Base-by-base conservation (phyloP, 2,329 filamentous ascomycete species). In the Fusarium proliferatum region DNA sequence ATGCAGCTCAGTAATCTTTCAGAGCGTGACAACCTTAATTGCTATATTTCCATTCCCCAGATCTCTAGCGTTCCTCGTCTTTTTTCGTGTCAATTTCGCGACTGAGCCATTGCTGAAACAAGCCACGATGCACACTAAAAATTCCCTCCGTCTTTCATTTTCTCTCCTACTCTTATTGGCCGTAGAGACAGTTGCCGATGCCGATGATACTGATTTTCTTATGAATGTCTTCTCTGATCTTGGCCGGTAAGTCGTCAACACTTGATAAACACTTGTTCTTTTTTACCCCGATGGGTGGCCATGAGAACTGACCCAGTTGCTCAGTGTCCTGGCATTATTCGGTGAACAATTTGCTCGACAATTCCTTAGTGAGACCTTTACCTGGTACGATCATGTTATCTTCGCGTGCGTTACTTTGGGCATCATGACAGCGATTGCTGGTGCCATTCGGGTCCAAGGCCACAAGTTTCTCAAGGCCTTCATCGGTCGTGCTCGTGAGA, bases 341-440 rank as follows among this genome's bases (percentile, higher is more conserved):
- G 41, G 58, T 7, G 41, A 63, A 4, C 63, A 65, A 19, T 63
- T 63, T 17, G 28, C 48, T 13, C 41, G n/a, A 0, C 41, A 65
- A 33, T 63, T 63, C 6, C 28, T 48, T 0, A 49, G 58, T 16
- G 23, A 65, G 15, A 65, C 34, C 1, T 63, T 65, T 1, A 55
- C 41, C 4, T 55, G 34, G 48, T n/a, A 38, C 2, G 36, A 65
- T 16, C 48, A 65, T 33, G 2, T 65, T 0, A 63, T 55, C 3
- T 48, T 65, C 15, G 36, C 63, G 2, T 55, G 34, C 7, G 36
- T 63, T 2, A 48, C 41, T 1, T 17, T 65, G 3, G 58, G 58
- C 0, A 65, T 48, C 1, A 48, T 63, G 6, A 63, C 36, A 1
- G 63, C 48, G 8, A 55, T 63, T 0, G 21, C 63, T 0, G 48